Evolutionary conservation across 257 asterid species (phyloP).

Genomic region (Verbascum thapsus): DNA sequence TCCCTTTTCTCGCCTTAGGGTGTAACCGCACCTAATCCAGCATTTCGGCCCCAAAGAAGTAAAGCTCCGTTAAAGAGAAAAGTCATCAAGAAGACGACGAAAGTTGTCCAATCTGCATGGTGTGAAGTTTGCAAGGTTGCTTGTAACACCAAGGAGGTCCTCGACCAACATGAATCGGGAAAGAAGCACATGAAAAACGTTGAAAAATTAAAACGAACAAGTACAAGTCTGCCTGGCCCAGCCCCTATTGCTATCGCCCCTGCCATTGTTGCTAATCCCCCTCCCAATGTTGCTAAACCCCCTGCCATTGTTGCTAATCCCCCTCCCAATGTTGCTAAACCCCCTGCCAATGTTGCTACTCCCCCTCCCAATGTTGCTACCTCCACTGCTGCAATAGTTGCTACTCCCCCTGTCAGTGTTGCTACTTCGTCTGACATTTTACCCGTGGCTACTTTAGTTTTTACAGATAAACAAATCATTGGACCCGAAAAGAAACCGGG

Average conservation of each 20-base stretch:
- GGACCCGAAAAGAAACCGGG: conserved; percentile 59
- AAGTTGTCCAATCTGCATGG: conserved; percentile 61
- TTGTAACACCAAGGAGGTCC: conserved; percentile 60
- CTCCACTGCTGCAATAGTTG: background rate
- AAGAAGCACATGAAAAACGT: conserved; percentile 67
- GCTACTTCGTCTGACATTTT: conserved; percentile 15
- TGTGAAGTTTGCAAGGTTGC: conserved; percentile 65
- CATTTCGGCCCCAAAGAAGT: conserved; percentile 29
- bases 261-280: conserved; percentile 9
- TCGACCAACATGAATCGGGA: conserved; percentile 62
- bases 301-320: conserved; percentile 1
- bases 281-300: background rate
- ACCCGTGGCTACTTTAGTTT: conserved; percentile 16
- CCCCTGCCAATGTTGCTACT: conserved; percentile 19
- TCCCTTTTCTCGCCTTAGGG: conserved; percentile 33
- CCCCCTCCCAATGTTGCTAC: conserved; percentile 14
- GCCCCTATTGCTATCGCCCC: conserved; percentile 24
- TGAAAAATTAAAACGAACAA: conserved; percentile 40
- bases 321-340: background rate
- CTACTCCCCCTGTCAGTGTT: background rate
- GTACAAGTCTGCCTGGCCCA: conserved; percentile 17
- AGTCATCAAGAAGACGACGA: conserved; percentile 43
- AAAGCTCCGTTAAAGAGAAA: conserved; percentile 23
- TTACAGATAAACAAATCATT: conserved; percentile 32
- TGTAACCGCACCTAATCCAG: conserved; percentile 31